A percentile compares a stretch with the other conserved stretches of the same genome.
phyloP scores from a whole-genome alignment of 2,329 filamentous ascomycete genomes.

The Penicillium polonicum region DNA sequence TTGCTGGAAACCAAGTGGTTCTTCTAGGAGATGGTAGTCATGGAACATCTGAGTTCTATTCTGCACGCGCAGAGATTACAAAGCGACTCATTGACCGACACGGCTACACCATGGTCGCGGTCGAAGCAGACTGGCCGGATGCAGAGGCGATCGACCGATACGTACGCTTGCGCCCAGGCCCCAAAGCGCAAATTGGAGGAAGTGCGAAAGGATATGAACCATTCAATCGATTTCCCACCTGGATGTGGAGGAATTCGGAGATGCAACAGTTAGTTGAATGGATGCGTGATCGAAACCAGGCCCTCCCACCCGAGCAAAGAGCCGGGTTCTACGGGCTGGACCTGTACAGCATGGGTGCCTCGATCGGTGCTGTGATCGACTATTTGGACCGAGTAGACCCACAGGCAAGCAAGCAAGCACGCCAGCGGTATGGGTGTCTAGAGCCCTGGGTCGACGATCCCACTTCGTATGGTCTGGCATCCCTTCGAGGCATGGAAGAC shows the following conservation, averaged over 20 bases:
- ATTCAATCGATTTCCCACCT: slow-evolving; percentile 54
- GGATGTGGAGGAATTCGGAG: slow-evolving; percentile 58
- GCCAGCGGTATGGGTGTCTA: slow-evolving; percentile 48
- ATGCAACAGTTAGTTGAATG: slow-evolving; percentile 54
- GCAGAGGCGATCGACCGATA: slow-evolving; percentile 53
- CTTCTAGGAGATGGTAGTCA: slow-evolving; percentile 51
- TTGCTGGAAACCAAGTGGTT: slow-evolving; percentile 42
- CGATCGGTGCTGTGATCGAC: slow-evolving; percentile 48
- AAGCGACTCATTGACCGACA: slow-evolving; percentile 51
- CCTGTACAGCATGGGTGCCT: slow-evolving; percentile 51
- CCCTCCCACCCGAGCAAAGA: slow-evolving; percentile 29
- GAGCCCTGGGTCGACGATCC: slow-evolving; percentile 53
- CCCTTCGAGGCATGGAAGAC: slow-evolving; percentile 42
- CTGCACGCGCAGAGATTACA: slow-evolving; percentile 53
- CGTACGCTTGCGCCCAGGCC: slow-evolving; percentile 47
- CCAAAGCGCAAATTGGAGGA: slow-evolving; percentile 33
- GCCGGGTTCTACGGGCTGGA: slow-evolving; percentile 54
- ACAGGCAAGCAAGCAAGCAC: slow-evolving; percentile 44
- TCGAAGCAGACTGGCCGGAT: slow-evolving; percentile 58
- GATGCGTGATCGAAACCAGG: slow-evolving; percentile 48
- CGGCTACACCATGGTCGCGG: slow-evolving; percentile 52
- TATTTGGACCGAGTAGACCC: slow-evolving; percentile 51
- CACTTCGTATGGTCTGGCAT: slow-evolving; percentile 49
- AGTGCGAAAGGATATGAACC: slow-evolving; percentile 33
- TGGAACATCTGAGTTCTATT: slow-evolving; percentile 57